These are phyloP conservation scores for Spirogloea muscicola DNA, from an alignment of 139 green algal species.

Conservation along the genomic window DNA sequence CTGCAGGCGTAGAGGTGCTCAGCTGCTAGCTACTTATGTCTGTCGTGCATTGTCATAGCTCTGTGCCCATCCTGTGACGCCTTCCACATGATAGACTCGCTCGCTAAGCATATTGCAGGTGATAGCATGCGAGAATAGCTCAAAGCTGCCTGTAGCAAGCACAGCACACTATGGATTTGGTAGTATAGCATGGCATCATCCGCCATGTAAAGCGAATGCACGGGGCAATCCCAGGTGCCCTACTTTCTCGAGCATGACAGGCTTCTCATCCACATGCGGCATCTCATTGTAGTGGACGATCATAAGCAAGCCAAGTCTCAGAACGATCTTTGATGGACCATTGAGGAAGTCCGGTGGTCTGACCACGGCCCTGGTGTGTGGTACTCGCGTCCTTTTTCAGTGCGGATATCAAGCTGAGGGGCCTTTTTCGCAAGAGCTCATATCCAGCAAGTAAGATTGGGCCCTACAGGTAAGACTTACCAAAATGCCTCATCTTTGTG, in stretches of 20 bases:
- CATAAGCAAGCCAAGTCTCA: background rate
- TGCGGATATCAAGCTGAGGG: constrained; percentile 10
- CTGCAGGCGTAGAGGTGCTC: no score
- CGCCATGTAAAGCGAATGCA: constrained; percentile 3
- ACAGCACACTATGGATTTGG: constrained; percentile 40
- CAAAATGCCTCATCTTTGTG: no score
- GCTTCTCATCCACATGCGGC: background rate
- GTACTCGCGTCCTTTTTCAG: constrained; percentile 11
- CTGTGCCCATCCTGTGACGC: no score
- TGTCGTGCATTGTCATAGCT: no score
- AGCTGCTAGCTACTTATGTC: no score
- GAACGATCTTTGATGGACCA: no score
- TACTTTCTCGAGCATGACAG: no score
- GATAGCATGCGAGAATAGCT: no score
- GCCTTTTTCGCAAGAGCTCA: constrained; percentile 16
- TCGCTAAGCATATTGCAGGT: no score
- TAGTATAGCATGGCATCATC: constrained; percentile 25
- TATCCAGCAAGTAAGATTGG: constrained; percentile 11
- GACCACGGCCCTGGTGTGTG: background rate
- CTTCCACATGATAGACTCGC: no score
- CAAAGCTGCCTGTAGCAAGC: background rate
- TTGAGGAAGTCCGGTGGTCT: no score
- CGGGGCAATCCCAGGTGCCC: constrained; percentile 17
- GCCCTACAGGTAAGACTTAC: constrained; percentile 32
- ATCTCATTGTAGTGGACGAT: background rate